These are phyloP conservation scores for Aspergillus sp. DNA, from an alignment of 2,329 filamentous ascomycete species.

Conservation along the genomic window DNA sequence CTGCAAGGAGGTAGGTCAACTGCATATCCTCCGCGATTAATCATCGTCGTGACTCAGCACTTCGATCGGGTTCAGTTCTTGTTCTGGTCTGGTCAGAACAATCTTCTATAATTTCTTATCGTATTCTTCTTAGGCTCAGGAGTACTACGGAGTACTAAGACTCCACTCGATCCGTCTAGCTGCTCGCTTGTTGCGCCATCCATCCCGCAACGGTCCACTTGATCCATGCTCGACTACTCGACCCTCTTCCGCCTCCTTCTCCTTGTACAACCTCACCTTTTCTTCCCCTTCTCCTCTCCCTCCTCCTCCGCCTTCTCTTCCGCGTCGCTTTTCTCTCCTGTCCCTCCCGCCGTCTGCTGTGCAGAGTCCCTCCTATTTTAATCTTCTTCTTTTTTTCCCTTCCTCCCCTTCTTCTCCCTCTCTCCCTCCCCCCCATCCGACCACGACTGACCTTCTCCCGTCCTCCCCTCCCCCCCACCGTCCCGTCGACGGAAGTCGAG, in stretches of 20 bases:
- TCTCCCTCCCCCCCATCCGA: constrained; percentile 16
- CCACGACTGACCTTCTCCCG: constrained; percentile 3
- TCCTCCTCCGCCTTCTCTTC: constrained; percentile 24
- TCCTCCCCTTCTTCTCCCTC: constrained; percentile 15
- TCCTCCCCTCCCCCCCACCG: constrained; percentile 8
- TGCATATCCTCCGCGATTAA: too few species aligned
- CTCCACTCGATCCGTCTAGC: background rate
- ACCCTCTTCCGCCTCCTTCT: constrained; percentile 24
- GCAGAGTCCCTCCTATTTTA: constrained; percentile 14
- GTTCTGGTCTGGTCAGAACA: background rate
- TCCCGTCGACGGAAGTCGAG: constrained; percentile 21
- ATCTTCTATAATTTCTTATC: background rate
- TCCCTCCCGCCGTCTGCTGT: constrained; percentile 25
- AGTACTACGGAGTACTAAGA: background rate
- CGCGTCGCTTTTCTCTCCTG: constrained; percentile 13
- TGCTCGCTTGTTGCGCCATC: constrained; percentile 22
- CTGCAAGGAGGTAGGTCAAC: too few species aligned
- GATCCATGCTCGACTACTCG: constrained; percentile 25
- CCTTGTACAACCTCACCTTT: constrained; percentile 26
- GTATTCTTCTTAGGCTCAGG: background rate
- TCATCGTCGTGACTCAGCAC: too few species aligned
- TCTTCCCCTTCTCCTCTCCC: constrained; percentile 13
- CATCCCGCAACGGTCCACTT: constrained; percentile 26
- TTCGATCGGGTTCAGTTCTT: too few species aligned
- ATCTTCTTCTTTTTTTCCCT: background rate